Percentiles rank a stretch among this genome's conserved stretches.
Conservation (phyloP, 2,329 filamentous ascomycete genomes). For the Didymella pomorum region DNA sequence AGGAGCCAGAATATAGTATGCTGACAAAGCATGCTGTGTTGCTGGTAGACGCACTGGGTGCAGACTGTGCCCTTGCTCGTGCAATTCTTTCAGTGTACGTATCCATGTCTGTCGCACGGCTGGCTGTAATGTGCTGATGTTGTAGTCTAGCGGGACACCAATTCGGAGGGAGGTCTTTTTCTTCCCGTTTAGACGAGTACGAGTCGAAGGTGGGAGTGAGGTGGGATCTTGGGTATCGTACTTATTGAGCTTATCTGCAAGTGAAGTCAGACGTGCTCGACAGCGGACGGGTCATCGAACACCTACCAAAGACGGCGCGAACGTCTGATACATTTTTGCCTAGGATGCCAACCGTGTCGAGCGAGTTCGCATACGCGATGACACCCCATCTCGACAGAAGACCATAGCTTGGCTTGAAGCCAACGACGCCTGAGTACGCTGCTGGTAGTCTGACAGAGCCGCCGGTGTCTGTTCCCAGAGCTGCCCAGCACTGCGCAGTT, state of each 20-base stretch:
- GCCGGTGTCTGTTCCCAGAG: slow-evolving; percentile 92
- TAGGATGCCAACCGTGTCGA: slow-evolving; percentile 87
- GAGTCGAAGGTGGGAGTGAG: slow-evolving; percentile 65
- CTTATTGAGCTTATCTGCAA: slow-evolving; percentile 60
- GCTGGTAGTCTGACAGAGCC: slow-evolving; percentile 88
- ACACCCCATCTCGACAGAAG: slow-evolving; percentile 86
- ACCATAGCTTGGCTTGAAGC: slow-evolving; percentile 93
- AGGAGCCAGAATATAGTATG: slow-evolving; percentile 94
- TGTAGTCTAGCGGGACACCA: slow-evolving; percentile 78
- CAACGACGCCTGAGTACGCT: slow-evolving; percentile 82
- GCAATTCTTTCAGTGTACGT: slow-evolving; percentile 66
- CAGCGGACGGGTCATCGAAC: too few relatives aligned
- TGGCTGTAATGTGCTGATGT: slow-evolving; percentile 79
- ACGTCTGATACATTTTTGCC: slow-evolving; percentile 63
- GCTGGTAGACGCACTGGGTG: slow-evolving; percentile 81
- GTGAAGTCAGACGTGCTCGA: slow-evolving; percentile 10
- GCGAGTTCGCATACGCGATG: slow-evolving; percentile 88
- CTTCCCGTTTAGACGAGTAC: slow-evolving; percentile 52
- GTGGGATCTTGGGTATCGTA: slow-evolving; percentile 80
- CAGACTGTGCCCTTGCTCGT: slow-evolving; percentile 72
- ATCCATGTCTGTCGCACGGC: slow-evolving; percentile 75
- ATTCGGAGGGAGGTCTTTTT: slow-evolving; percentile 50
- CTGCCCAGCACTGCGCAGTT: slow-evolving; percentile 68
- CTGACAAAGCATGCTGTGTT: slow-evolving; percentile 84
- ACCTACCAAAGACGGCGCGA: slow-evolving; percentile 51